Percentiles rank a stretch among this genome's conserved stretches.
phyloP scores from a whole-genome alignment of 148 eudicot species.

The Vaccinium myrtillus region DNA sequence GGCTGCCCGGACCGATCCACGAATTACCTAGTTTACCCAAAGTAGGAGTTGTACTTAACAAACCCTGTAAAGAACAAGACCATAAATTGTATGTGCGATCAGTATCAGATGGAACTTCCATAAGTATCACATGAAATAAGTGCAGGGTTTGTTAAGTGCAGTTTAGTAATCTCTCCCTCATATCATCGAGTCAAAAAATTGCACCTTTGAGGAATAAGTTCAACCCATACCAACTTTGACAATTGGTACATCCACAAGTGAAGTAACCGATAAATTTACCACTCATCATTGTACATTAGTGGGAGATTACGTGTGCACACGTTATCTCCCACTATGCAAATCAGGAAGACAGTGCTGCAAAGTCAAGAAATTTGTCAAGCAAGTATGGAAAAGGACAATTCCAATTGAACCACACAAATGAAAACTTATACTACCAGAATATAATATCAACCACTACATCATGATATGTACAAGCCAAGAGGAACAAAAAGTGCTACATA shows the following conservation, averaged over 20 bases:
- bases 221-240: neutral
- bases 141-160: neutral
- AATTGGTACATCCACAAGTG: no score
- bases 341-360: neutral
- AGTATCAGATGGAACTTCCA: neutral
- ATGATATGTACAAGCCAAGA: neutral
- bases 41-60: neutral
- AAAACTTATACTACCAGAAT: neutral
- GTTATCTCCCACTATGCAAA: neutral
- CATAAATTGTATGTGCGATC: neutral
- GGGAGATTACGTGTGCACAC: neutral
- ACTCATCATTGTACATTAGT: neutral
- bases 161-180: neutral
- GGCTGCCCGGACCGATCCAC: neutral
- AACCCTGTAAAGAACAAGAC: neutral
- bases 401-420: neutral
- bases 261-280: neutral
- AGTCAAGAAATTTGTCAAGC: neutral
- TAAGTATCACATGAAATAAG: neutral
- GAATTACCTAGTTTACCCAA: neutral
- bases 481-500: neutral
- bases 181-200: neutral
- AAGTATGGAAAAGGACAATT: neutral
- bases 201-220: neutral
- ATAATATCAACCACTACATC: neutral